Evolutionary conservation across 257 asterid genomes (phyloP).

Genomic region (Coffea eugenioides): DNA sequence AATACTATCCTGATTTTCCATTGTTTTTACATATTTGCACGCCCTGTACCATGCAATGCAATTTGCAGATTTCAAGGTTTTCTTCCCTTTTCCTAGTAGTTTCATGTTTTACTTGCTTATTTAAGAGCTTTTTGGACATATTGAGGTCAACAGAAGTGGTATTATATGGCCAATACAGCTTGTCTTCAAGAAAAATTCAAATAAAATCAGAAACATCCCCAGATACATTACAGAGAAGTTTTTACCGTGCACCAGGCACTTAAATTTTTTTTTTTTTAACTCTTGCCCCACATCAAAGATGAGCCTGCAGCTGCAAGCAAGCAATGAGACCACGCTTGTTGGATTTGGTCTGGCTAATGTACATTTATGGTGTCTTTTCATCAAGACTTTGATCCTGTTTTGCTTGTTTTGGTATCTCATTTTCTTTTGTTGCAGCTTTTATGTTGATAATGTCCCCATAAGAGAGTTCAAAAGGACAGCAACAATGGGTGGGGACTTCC

Average conservation of each 20-base stretch:
- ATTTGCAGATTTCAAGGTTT: too few species aligned
- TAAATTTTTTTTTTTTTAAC: not conserved
- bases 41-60: too few species aligned
- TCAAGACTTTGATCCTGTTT: constrained; percentile 14
- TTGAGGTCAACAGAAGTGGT: too few species aligned
- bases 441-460: constrained; percentile 71
- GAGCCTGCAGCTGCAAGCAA: not conserved
- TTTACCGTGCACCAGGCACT: not conserved
- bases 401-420: constrained; percentile 24
- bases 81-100: too few species aligned
- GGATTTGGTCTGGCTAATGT: not conserved
- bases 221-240: not conserved
- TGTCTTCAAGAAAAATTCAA: not conserved
- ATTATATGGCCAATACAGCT: too few species aligned
- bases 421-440: constrained; percentile 57
- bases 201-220: not conserved
- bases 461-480: constrained; percentile 67
- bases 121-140: too few species aligned
- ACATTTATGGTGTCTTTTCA: constrained; percentile 9
- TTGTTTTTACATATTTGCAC: too few species aligned
- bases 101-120: too few species aligned
- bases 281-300: not conserved
- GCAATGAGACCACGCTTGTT: not conserved
- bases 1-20: too few species aligned
- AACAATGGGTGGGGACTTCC: constrained; percentile 82